Evolutionary conservation across 257 asterid species (phyloP), one percentile per base, ranked within the genome.

Genomic region (Sherardia arvensis): DNA sequence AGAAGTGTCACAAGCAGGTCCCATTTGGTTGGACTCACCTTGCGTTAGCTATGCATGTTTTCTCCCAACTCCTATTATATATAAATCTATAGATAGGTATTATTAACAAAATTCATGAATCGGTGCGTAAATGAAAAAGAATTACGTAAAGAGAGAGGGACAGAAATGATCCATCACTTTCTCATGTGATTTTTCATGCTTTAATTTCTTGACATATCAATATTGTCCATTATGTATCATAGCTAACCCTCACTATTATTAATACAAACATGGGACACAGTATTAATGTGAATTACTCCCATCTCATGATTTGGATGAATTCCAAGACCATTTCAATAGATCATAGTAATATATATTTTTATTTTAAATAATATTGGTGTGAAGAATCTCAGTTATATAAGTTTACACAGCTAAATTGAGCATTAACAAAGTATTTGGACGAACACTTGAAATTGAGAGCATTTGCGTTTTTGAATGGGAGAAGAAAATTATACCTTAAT

Each of bases 1-100:
- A 66, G 73, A 77, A 78, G 81, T 73, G 68, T 73, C 49, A 67
- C 59, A 55, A 67, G 80, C 78, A 74, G 89, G 80, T 61, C 79
- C 76, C 56, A 74, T 75, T 81, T 77, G 73, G 94, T 81, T 85
- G 75, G 81, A 79, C 69, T 51, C 78, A 79, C 60, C 86, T 79
- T 76, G 23, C 47, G 67, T 47, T 69, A 83, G 78, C n/a, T 61
- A 67, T 61, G 77, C 67, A 73, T 71, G 75, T 59, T 76, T 49
- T 25, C 82, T 82, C 81, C 87, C 86, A 74, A 82, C 81, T 53
- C 66, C 65, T 1, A 5, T 32, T 9, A 15, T 38, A 10, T 63
- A 64, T 69, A 18, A 47, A n/a, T n/a, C 47, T 10, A 38, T 15
- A 43, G 20, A 43, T 40, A 40, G 4, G 12, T 38, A 12, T 40